Percentiles rank a stretch among this genome's conserved stretches.
Conservation (phyloP, 2,329 filamentous ascomycete species). For the Ophiostoma perfectum region DNA sequence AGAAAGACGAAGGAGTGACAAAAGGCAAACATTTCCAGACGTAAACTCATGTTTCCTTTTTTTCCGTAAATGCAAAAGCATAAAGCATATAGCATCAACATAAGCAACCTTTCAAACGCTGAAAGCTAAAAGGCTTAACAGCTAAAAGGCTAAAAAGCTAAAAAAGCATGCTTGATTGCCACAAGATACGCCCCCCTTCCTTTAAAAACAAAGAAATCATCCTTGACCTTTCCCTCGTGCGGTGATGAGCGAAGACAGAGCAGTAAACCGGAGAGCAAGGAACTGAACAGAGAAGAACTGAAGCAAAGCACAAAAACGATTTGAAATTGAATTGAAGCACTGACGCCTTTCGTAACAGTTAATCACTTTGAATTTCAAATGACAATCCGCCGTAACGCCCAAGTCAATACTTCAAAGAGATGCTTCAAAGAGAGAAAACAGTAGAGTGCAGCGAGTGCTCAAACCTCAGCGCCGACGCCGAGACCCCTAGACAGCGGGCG, state of each 20-base stretch:
- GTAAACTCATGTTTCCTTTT: conserved; percentile 7
- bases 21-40: neutral
- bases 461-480: neutral
- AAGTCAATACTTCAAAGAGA: conserved; percentile 10
- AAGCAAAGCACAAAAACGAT: neutral
- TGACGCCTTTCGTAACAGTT: conserved; percentile 15
- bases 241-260: neutral
- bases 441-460: neutral
- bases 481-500: conserved; percentile 26
- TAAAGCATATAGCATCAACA: neutral
- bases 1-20: neutral
- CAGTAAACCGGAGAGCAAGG: neutral
- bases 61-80: conserved; percentile 3
- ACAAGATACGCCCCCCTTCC: conserved; percentile 8
- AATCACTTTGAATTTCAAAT: conserved; percentile 14
- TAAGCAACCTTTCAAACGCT: neutral
- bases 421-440: conserved; percentile 5
- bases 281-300: neutral
- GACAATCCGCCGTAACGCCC: conserved; percentile 15
- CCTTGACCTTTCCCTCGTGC: neutral
- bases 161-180: neutral
- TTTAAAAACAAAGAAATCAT: conserved; percentile 5
- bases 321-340: conserved; percentile 10
- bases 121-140: no score
- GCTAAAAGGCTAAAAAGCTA: no score